phyloP scores from a whole-genome alignment of 345 rosid species.

The Eucalyptus marginata region DNA sequence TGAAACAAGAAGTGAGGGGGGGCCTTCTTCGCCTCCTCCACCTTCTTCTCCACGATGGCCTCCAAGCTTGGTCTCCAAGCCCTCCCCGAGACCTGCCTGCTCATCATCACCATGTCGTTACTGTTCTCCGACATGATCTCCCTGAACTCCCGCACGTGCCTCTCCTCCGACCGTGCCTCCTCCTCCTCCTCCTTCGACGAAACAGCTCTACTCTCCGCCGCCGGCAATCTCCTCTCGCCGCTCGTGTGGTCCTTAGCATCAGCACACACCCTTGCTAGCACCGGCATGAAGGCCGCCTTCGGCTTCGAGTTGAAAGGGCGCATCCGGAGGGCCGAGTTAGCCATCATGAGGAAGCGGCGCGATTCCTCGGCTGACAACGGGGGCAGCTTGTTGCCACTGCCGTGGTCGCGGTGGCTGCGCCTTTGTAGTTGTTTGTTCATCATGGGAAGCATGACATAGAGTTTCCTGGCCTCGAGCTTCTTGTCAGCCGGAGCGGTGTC shows the following conservation, averaged over 20 bases:
- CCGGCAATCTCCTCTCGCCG: neutral
- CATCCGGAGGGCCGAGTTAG: slow-evolving; percentile 32
- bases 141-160: neutral
- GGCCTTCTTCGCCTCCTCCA: slow-evolving; percentile 22
- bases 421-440: neutral
- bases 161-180: neutral
- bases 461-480: slow-evolving; percentile 33
- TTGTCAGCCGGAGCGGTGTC: slow-evolving; percentile 32
- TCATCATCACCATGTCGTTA: slow-evolving; percentile 6
- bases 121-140: slow-evolving; percentile 1
- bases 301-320: slow-evolving; percentile 5
- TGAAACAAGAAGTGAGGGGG: slow-evolving; percentile 13
- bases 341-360: slow-evolving; percentile 14
- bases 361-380: slow-evolving; percentile 38
- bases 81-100: slow-evolving; percentile 49
- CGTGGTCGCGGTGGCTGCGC: neutral
- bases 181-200: neutral
- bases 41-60: slow-evolving; percentile 52
- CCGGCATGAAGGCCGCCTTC: slow-evolving; percentile 19
- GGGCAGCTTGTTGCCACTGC: slow-evolving; percentile 12
- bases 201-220: neutral
- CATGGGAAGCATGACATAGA: slow-evolving; percentile 49
- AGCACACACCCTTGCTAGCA: slow-evolving; percentile 25
- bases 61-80: slow-evolving; percentile 73
- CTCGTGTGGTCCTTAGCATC: neutral